Base-by-base conservation (phyloP, 768 basidiomycete species). In the Hericium rajendrae region DNA sequence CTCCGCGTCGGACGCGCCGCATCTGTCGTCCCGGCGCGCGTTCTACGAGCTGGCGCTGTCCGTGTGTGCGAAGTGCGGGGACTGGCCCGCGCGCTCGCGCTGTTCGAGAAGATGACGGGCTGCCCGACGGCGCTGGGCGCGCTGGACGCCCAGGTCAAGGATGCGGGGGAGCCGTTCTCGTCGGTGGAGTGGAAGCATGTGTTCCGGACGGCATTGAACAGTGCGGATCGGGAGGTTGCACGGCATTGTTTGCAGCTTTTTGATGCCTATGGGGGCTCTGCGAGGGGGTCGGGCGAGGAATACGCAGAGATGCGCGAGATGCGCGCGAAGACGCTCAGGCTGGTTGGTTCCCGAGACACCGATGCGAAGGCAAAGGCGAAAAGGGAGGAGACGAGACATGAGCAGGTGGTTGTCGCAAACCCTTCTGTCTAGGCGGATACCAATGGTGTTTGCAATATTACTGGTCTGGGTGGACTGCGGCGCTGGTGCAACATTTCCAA, bases 191-290 rank as follows among this genome's bases (percentile, higher is more conserved):
- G 62, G 62, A 16, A 2, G 12, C 13, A 55, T 53, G 11, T 62
- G 2, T 16, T 63, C 55, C 55, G 32, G 13, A 48, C 58, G 16
- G 62, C 62, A 22, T 28, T n/a, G 55, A 43, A 26, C 13, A 54
- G 53, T 3, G 2, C 32, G 5, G 40, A 41, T 16, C 55, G 40
- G 16, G 6, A 20, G 9, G 46, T 54, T 12, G 53, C 41, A 6
- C 49, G 43, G 24, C 48, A 43, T 8, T 62, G 62, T 46, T 22
- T 62, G 20, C 26, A 56, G 32, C 59, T 61, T 26, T 26, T 62
- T n/a, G 32, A 39, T n/a, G 20, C 11, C 46, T 10, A 32, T 32
- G 32, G 32, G 32, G 8, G 9, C 6, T 32, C 32, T 32, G 32
- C 32, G 32, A 32, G 32, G 32, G 9, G 32, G 32, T 32, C 32